These are phyloP conservation scores for Ceratorhiza oryzae-sativae DNA, from an alignment of 1,284 basidiomycete genomes.

Conservation along the genomic window DNA sequence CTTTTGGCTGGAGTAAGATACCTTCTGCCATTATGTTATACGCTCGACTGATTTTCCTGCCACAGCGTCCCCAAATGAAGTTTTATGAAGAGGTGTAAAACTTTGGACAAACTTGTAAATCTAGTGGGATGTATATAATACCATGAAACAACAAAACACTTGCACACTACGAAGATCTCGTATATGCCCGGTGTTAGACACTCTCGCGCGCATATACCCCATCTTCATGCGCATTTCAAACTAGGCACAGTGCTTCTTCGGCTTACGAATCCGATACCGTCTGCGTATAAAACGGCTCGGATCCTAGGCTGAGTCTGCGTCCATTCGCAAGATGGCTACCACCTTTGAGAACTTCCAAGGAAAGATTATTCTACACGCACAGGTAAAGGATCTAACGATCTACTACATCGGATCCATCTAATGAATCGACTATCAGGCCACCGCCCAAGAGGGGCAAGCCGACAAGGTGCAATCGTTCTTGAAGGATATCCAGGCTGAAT, in stretches of 20 bases:
- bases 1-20: not conserved
- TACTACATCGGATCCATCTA: not conserved
- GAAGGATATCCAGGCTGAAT: not conserved
- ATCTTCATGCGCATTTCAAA: too few relatives aligned
- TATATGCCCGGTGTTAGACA: too few relatives aligned
- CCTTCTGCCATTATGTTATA: not conserved
- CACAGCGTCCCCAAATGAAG: not conserved
- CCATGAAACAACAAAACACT: too few relatives aligned
- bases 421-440: not conserved
- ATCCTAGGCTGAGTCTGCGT: too few relatives aligned
- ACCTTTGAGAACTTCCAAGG: not conserved
- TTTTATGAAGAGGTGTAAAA: conserved; percentile 14
- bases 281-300: too few relatives aligned
- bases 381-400: not conserved
- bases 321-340: not conserved
- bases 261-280: too few relatives aligned
- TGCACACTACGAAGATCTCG: too few relatives aligned
- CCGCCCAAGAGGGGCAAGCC: conserved; percentile 5
- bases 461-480: conserved; percentile 2
- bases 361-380: conserved; percentile 7
- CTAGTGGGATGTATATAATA: too few relatives aligned
- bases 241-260: too few relatives aligned
- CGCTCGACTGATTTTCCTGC: not conserved
- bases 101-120: too few relatives aligned
- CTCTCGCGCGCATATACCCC: too few relatives aligned